phyloP scores from a whole-genome alignment of 495 filamentous ascomycete species.

The Cudoniella acicularis region DNA sequence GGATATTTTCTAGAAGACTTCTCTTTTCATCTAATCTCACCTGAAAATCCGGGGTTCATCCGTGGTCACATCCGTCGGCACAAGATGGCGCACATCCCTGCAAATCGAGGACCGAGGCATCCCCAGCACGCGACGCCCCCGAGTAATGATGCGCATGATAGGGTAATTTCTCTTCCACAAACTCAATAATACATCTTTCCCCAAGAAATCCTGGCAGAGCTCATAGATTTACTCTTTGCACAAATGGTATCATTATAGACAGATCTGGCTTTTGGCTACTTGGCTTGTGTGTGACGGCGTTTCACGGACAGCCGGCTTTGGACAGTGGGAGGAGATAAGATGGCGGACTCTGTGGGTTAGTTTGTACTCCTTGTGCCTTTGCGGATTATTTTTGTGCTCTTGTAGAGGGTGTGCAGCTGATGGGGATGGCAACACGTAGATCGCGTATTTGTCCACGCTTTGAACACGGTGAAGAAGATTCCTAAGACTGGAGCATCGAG shows the following conservation, averaged over 20 bases:
- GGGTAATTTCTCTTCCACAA: conserved; percentile 12
- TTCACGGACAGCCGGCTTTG: no score
- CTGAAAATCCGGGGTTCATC: no score
- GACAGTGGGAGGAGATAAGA: conserved; percentile 21
- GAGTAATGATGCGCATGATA: conserved; percentile 22
- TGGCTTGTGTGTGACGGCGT: no score
- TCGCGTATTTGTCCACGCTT: conserved; percentile 95
- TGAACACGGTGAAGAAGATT: conserved; percentile 97
- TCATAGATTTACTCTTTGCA: no score
- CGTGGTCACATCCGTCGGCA: neutral
- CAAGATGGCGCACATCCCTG: neutral
- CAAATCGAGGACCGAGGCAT: conserved; percentile 2
- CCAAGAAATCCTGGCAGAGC: neutral
- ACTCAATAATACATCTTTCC: no score
- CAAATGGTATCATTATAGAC: neutral
- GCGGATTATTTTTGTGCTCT: no score
- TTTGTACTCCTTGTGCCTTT: no score
- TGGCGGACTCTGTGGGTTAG: conserved; percentile 51
- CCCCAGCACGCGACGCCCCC: conserved; percentile 8
- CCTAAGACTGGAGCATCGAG: conserved; percentile 86
- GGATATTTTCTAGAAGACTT: no score
- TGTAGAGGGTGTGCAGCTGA: no score
- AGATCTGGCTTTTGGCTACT: neutral
- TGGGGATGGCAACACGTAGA: no score
- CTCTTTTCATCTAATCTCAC: no score